These are phyloP conservation scores for Rhodosporidiobolus sp. DNA, from an alignment of 768 basidiomycete species.

Conservation along the genomic window DNA sequence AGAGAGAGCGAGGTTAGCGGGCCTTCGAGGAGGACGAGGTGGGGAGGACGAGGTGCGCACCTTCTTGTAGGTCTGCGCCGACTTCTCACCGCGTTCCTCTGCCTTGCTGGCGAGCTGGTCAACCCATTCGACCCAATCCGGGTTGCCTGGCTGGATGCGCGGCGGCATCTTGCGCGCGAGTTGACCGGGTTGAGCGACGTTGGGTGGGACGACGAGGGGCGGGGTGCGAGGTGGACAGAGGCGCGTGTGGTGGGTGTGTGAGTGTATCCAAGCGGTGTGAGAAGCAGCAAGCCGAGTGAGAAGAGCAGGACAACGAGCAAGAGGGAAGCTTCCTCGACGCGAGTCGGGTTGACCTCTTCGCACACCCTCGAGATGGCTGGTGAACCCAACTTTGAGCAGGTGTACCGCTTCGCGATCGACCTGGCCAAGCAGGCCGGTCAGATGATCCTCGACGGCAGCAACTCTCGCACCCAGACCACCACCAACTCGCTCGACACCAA, in stretches of 20 bases:
- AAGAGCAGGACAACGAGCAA: no score
- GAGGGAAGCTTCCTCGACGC: not conserved
- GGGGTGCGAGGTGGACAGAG: not conserved
- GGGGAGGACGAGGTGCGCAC: slow-evolving; percentile 2
- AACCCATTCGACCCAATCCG: slow-evolving; percentile 33
- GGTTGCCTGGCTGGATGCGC: slow-evolving; percentile 22
- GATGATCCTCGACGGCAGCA: slow-evolving; percentile 59
- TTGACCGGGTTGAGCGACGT: no score
- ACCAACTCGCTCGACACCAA: slow-evolving; percentile 63
- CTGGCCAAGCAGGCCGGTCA: slow-evolving; percentile 72
- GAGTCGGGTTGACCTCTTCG: not conserved
- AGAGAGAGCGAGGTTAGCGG: not conserved
- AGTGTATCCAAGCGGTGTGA: not conserved
- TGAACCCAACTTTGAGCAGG: slow-evolving; percentile 55
- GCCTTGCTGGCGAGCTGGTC: slow-evolving; percentile 1
- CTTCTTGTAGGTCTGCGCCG: slow-evolving; percentile 17
- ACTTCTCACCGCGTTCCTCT: slow-evolving; percentile 18
- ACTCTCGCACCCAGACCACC: slow-evolving; percentile 47
- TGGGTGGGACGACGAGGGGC: not conserved
- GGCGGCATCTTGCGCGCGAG: slow-evolving; percentile 33
- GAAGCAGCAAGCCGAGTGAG: not conserved
- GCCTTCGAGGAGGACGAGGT: not conserved
- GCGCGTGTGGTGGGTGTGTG: not conserved
- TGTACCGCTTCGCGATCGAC: slow-evolving; percentile 66
- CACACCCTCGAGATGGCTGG: not conserved